Base-by-base conservation (phyloP, 306 rosid genomes). In the Pyrus pyrifolia region DNA sequence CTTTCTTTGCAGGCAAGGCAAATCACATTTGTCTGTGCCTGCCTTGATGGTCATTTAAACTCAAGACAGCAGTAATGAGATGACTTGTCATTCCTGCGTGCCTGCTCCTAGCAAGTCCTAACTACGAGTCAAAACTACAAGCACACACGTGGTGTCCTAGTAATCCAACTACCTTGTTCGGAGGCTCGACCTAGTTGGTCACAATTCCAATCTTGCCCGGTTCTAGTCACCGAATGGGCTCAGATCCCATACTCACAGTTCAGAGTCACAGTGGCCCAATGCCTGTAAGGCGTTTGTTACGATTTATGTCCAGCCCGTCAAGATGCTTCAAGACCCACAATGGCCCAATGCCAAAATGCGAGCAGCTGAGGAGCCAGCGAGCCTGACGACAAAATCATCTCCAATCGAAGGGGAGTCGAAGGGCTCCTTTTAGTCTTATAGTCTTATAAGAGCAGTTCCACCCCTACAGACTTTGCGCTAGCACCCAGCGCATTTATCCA, bases 321-420 rank as follows among this genome's bases (percentile, higher is more conserved):
- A n/a, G 27, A 58, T 22, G 63, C 30, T 22, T 58, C 45, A 42
- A 9, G 12, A 42, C 45, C 4, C 42, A 38, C 42, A 38, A 38
- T 38, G 10, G 42, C 42, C 42, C 42, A 38, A 6, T 38, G 42
- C 96, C 97, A 30, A 0, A 3, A 30, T 0, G 51, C 93, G 93
- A 71, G 93, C 97, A 46, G 91, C 89, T 1, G 97, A 92, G 68
- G 87, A 71, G 79, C 87, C 88, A 25, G 90, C 78, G 80, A 92
- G 57, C 79, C 86, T 83, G 65, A 88, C 93, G 17, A 95, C 87
- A 85, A 92, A 92, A 0, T 30, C 33, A 31, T 31, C 5, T 31
- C 5, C 33, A 31, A 4, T 4, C 1, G 33, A 31, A 31, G 5
- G 33, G 4, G 33, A 1, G 5, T 0, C 4, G 5, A 4, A 31